These are phyloP conservation scores for Prunus mume DNA, from an alignment of 306 rosid species.

Conservation along the genomic window DNA sequence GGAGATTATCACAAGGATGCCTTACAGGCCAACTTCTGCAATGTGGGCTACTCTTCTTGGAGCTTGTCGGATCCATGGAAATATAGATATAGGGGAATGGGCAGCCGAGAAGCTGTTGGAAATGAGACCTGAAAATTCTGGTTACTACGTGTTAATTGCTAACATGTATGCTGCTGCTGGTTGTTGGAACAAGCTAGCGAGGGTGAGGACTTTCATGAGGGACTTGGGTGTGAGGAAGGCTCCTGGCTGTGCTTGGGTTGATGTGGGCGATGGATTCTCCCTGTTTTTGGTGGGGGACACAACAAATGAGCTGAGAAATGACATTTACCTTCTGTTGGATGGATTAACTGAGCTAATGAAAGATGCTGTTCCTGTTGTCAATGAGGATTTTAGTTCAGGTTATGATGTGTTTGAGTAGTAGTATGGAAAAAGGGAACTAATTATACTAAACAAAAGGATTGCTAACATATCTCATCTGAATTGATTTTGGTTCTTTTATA, in stretches of 20 bases:
- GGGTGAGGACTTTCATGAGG: conserved; percentile 79
- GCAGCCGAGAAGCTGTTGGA: conserved; percentile 80
- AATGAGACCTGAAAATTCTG: conserved; percentile 68
- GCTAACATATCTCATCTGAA: neutral
- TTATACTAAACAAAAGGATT: conserved; percentile 10
- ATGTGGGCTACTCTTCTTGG: conserved; percentile 92
- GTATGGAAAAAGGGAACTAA: conserved; percentile 23
- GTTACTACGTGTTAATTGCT: conserved; percentile 81
- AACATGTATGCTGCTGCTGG: conserved; percentile 93
- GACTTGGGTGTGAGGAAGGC: conserved; percentile 67
- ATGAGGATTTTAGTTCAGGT: conserved; percentile 33
- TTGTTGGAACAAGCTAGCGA: conserved; percentile 61
- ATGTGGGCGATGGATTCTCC: conserved; percentile 53
- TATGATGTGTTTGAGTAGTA: conserved; percentile 35
- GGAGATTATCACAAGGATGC: conserved; percentile 63
- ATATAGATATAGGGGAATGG: conserved; percentile 71
- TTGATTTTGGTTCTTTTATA: neutral
- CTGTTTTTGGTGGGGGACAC: conserved; percentile 68
- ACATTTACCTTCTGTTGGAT: conserved; percentile 55
- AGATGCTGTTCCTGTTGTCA: conserved; percentile 39
- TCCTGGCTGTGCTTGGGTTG: conserved; percentile 82
- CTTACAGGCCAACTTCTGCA: conserved; percentile 75
- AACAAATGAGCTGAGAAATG: conserved; percentile 44
- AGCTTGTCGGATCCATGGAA: conserved; percentile 72
- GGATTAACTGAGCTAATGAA: conserved; percentile 62